Evolutionary conservation across 1,139 yeast genomes (phyloP), one percentile per base, ranked within the genome.

Genomic region (Taphrina deformans): DNA sequence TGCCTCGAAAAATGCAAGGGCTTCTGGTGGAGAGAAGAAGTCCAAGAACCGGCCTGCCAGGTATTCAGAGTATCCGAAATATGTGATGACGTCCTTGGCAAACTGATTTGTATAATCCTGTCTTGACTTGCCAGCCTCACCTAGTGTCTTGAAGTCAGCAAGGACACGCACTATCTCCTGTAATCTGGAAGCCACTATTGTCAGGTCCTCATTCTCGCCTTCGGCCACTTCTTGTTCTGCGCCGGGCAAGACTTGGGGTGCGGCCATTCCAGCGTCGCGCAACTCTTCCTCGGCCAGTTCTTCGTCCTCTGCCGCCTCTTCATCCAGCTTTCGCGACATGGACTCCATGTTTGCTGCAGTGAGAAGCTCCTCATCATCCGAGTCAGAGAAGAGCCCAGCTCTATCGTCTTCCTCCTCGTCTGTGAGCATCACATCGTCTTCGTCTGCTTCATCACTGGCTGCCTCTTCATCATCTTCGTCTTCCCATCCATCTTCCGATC

Each of bases 1-100:
- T 56, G 99, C 98, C 79, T 95, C 99, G 72, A 95, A 95, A 75
- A 95, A 95, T 77, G 93, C 99, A 83, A 95, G 84, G 18, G 99
- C 99, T 79, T 95, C 99, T 18, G 93, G 82, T 44, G 98, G 98
- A 16, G 95, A 85, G 75, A 95, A 95, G 69, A 93, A 81, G 72
- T 91, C 85, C 79, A 91, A 91, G 68, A 93, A 82, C 76, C 92
- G 92, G 73, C 91, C 97, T 31, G 99, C 99, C 73, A 95, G 82
- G 75, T 88, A 91, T 72, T 86, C 89, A n/a, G 93, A 84, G 78
- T 95, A 95, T n/a, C 99, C 99, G 74, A 92, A 95, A 79, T 95
- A 95, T 73, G 87, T 89, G 75, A 95, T 86, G 63, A 95, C 89
- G 77, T 95, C 99, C 70, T 83, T 82, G 31, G 91, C 77, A 68